phyloP scores from a whole-genome alignment of 768 basidiomycete genomes.

The Russula brevipes region DNA sequence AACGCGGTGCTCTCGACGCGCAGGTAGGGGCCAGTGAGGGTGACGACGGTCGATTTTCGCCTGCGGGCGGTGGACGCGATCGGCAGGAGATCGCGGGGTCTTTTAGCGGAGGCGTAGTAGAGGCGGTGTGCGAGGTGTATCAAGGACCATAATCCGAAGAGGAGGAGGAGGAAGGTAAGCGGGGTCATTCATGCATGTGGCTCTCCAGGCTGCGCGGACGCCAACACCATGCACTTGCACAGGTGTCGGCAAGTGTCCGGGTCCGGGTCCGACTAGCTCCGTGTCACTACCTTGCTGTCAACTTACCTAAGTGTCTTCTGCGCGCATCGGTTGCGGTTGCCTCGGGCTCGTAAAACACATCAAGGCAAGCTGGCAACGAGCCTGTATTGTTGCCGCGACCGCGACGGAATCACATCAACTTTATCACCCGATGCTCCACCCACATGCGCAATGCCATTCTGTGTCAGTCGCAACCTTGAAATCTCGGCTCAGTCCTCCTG shows the following conservation, averaged over 20 bases:
- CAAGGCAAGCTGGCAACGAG: too few species aligned
- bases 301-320: too few species aligned
- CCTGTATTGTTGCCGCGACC: too few species aligned
- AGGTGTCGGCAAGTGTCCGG: too few species aligned
- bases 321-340: too few species aligned
- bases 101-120: neutral
- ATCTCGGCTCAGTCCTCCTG: neutral
- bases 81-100: neutral
- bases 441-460: neutral
- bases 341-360: too few species aligned
- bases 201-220: too few species aligned
- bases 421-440: too few species aligned
- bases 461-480: neutral
- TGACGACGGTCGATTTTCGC: constrained; percentile 8
- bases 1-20: constrained; percentile 23
- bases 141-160: constrained; percentile 7
- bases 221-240: too few species aligned
- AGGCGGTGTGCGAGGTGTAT: constrained; percentile 8
- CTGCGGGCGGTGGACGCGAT: neutral
- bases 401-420: neutral
- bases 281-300: too few species aligned
- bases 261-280: too few species aligned
- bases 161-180: constrained; percentile 5
- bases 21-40: constrained; percentile 10
- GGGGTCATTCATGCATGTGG: constrained; percentile 3